Base-by-base conservation (phyloP, 495 filamentous ascomycete species). In the Aspergillus indologenus region DNA sequence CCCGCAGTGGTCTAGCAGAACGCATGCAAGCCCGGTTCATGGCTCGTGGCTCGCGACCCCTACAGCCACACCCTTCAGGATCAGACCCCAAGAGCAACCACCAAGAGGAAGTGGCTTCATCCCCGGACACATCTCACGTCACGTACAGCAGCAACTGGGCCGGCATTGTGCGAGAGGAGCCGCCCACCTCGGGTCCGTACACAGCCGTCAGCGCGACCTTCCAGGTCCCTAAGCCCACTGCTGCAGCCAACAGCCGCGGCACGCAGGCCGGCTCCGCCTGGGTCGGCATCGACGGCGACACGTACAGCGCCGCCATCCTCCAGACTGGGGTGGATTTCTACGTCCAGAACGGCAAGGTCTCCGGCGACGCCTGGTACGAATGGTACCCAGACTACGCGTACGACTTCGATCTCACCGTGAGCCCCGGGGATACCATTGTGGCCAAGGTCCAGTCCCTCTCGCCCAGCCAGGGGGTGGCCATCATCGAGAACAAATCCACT, bases 281-380 rank as follows among this genome's bases (percentile, higher is more conserved):
- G 85, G 83, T 86, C 14, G 82, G 82, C 15, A 84, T 87, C 48
- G 83, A 86, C 56, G 84, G 82, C 5, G 79, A 82, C 61, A 84
- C 80, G 7, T 86, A 82, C 69, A 68, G 66, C 54, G 73, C 71
- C 12, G 81, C 83, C 1, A 84, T 87, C 51, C 66, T 88, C 44
- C 82, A 87, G 64, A 82, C 85, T 0, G 86, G 86, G 11, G 69
- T 86, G 15, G 84, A 87, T 60, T 82, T 83, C 61, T 82, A 79
- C 48, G 68, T 81, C 22, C 61, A 72, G 18, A 62, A 69, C 45
- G 71, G 70, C 11, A 23, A 69, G 2, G 70, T 71, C 0, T 59
- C 61, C 19, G 86, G 76, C 58, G 78, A 81, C 46, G 77, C 83
- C 19, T 88, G 86, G 85, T 87, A 83, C 60, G 85, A 87, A 64